phyloP scores from a whole-genome alignment of 2,329 filamentous ascomycete species.

The Ceratocystis diversiconidia region DNA sequence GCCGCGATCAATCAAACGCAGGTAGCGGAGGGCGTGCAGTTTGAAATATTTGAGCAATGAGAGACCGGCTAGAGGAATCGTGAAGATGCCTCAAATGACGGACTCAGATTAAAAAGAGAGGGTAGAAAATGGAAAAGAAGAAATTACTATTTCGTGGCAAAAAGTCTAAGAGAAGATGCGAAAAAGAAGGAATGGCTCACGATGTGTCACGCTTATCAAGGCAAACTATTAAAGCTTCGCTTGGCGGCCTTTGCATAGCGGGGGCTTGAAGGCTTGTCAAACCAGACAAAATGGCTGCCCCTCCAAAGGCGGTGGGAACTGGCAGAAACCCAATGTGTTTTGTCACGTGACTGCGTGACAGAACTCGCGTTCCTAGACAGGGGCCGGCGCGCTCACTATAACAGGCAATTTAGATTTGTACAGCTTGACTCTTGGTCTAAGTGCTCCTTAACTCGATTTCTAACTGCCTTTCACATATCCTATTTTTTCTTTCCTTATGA shows the following conservation, averaged over 20 bases:
- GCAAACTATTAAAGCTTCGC: slow-evolving; percentile 5
- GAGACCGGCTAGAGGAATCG: slow-evolving; percentile 33
- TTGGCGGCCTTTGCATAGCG: slow-evolving; percentile 8
- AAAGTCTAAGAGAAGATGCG: background rate
- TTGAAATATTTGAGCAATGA: slow-evolving; percentile 24
- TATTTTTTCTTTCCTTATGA: background rate
- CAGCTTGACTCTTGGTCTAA: background rate
- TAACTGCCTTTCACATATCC: background rate
- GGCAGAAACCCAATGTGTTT: slow-evolving; percentile 6
- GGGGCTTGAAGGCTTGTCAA: slow-evolving; percentile 3
- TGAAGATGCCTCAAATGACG: slow-evolving; percentile 21
- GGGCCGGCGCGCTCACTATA: background rate
- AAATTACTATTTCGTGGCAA: background rate
- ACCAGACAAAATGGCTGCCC: slow-evolving; percentile 1
- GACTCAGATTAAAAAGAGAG: background rate
- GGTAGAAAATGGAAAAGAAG: background rate
- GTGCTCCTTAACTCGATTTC: too few relatives aligned
- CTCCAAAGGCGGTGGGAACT: slow-evolving; percentile 15
- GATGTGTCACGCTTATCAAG: slow-evolving; percentile 13
- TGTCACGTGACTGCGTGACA: slow-evolving; percentile 13
- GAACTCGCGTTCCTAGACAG: background rate
- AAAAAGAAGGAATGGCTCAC: background rate
- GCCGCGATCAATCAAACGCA: slow-evolving; percentile 25
- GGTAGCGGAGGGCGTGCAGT: slow-evolving; percentile 32
- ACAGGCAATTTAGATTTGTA: background rate